Evolutionary conservation across 495 filamentous ascomycete species (phyloP).

Genomic region (Daldinia vernicosa): DNA sequence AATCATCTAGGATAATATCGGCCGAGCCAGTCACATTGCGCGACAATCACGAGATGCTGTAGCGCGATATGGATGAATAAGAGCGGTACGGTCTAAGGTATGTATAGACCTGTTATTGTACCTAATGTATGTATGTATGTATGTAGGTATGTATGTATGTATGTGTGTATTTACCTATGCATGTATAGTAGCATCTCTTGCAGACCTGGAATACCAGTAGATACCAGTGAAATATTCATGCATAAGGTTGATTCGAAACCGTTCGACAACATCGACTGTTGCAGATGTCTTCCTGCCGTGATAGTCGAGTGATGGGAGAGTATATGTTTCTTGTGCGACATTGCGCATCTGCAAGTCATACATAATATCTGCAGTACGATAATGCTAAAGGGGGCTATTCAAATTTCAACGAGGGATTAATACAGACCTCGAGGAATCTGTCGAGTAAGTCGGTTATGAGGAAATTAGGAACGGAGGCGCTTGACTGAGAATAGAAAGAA

Average conservation of each 20-base stretch:
- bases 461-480: not conserved
- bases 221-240: constrained; percentile 11
- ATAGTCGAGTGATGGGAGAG: constrained; percentile 25
- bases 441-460: not conserved
- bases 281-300: constrained; percentile 27
- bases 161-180: not conserved
- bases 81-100: not conserved
- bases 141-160: no score
- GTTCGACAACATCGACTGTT: constrained; percentile 20
- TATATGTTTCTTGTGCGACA: constrained; percentile 36
- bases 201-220: not conserved
- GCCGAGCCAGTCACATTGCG: constrained; percentile 41
- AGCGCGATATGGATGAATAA: constrained; percentile 35
- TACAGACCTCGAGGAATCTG: not conserved
- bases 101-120: no score
- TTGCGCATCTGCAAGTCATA: constrained; percentile 34
- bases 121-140: not conserved
- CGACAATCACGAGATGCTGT: constrained; percentile 33
- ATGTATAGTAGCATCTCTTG: constrained; percentile 1
- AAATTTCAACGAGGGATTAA: not conserved
- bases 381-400: constrained; percentile 8
- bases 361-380: constrained; percentile 40
- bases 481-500: not conserved
- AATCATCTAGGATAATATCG: constrained; percentile 44
- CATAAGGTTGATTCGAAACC: constrained; percentile 25